Evolutionary conservation across 2,329 filamentous ascomycete species (phyloP), one percentile per base, ranked within the genome.

Genomic region (Rachicladosporium sp.): DNA sequence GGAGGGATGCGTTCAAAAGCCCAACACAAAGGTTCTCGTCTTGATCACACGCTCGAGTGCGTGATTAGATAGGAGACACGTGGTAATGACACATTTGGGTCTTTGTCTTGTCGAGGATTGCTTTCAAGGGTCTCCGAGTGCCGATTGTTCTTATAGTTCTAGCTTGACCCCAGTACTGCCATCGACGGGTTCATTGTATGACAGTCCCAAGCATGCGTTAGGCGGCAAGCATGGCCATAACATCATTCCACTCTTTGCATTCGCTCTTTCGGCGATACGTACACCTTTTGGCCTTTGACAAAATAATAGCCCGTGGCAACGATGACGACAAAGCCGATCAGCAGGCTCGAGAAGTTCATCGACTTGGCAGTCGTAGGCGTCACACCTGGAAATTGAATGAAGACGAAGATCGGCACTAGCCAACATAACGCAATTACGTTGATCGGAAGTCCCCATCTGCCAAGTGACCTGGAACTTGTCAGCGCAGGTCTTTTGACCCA

Each of bases 271-370:
- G 47, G 47, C 29, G 44, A 38, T 6, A 44, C 34, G 40, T 62
- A 63, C 19, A 47, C 43, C 15, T 52, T 47, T 34, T 51, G 45
- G 4, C 53, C 56, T 33, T 50, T 45, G 23, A 56, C 42, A 35
- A 58, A 48, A 45, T 66, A 68, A 45, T 67, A 67, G 1, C 53
- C 45, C 10, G 60, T 46, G 10, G 63, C 61, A 33, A 66, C 57
- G 19, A 40, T 27, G 4, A 62, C 31, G 40, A 67, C 59, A 7
- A 63, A 56, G 1, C 51, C 55, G 37, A 68, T 67, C 37, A 70
- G 62, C 11, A 67, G 54, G 12, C 59, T 52, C 29, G 61, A 64
- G 65, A 65, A 73, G 50, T 73, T 73, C 61, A 71, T 70, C 0
- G 54, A 59, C 11, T 50, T 46, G 2, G 59, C 46, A 3, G 54